Evolutionary conservation across 306 rosid genomes (phyloP), one percentile per base, ranked within the genome.

Genomic region (Inga leiocalycina): DNA sequence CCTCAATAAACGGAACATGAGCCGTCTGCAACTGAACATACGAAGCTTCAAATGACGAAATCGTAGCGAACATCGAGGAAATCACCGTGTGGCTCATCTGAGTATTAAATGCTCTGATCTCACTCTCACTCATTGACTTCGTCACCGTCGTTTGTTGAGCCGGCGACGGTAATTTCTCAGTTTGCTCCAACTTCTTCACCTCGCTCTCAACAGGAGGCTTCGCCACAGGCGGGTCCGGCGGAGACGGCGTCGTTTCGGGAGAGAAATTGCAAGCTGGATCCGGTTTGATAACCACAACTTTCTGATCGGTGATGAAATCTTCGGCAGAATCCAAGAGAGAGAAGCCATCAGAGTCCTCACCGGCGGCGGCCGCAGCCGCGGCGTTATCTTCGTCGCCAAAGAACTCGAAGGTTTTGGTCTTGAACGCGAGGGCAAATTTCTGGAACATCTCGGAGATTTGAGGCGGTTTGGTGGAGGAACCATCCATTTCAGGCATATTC

Each of bases 361-460:
- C 87, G 14, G 84, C 86, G 3, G 87, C 84, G 16, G 90, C 30
- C 30, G 82, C 86, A 17, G 84, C 86, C 10, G 90, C 85, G 2
- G 94, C 85, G 82, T 77, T 78, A 32, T 79, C 51, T 54, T 86
- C 89, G 1, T 96, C 98, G 34, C 97, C 88, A 82, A 96, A 96
- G 90, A 96, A 94, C 30, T 96, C 99, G 83, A 88, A 88, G 56
- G 99, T 94, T 54, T 94, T 96, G 85, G 98, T 81, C 81, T 92
- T 94, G 91, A 96, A 94, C 83, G 99, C 99, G 68, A 91, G 89
- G 74, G 98, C 99, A 68, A 96, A 96, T 80, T 96, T 96, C 87
- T 90, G 94, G 73, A 96, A 90, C 99, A 96, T 96, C 69, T 92
- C 97, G 37, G 99, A 94, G 91, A 92, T 91, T 93, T 94, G 99